Evolutionary conservation across 257 asterid species (phyloP).

Genomic region (Oldenlandia corymbosa): DNA sequence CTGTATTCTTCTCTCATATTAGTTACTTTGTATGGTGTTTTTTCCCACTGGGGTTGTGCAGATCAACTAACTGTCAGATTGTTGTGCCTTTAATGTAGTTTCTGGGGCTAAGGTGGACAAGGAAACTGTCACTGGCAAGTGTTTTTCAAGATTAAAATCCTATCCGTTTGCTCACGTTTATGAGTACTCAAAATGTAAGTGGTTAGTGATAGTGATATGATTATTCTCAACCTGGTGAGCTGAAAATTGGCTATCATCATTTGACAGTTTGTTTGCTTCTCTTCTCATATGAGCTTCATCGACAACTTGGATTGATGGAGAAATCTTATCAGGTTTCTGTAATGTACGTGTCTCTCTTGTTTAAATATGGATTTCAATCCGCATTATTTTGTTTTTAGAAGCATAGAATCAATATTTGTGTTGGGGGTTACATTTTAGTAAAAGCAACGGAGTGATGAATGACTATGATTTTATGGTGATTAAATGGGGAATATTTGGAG

Average conservation of each 20-base stretch:
- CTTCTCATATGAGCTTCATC: constrained; percentile 86
- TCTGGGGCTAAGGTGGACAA: constrained; percentile 38
- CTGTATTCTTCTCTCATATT: background rate
- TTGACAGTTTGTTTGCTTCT: constrained; percentile 70
- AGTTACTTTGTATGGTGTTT: background rate
- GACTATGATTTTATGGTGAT: too few species aligned
- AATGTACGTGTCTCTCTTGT: constrained; percentile 35
- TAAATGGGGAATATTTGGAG: too few species aligned
- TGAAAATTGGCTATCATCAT: constrained; percentile 18
- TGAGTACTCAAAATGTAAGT: constrained; percentile 83
- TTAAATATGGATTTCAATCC: background rate
- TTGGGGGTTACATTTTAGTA: background rate
- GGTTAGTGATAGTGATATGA: constrained; percentile 13
- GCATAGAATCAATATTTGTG: background rate
- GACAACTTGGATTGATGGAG: constrained; percentile 37
- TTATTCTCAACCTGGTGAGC: constrained; percentile 16
- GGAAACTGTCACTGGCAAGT: constrained; percentile 55
- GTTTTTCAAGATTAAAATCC: constrained; percentile 32
- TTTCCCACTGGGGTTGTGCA: background rate
- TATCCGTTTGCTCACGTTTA: constrained; percentile 70
- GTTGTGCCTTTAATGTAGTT: constrained; percentile 28
- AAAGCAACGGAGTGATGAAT: too few species aligned
- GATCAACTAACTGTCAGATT: background rate
- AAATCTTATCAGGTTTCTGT: constrained; percentile 58
- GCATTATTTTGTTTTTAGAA: too few species aligned